These are phyloP conservation scores for Rhodotorula sphaerocarpa DNA, from an alignment of 768 basidiomycete species.

Conservation along the genomic window DNA sequence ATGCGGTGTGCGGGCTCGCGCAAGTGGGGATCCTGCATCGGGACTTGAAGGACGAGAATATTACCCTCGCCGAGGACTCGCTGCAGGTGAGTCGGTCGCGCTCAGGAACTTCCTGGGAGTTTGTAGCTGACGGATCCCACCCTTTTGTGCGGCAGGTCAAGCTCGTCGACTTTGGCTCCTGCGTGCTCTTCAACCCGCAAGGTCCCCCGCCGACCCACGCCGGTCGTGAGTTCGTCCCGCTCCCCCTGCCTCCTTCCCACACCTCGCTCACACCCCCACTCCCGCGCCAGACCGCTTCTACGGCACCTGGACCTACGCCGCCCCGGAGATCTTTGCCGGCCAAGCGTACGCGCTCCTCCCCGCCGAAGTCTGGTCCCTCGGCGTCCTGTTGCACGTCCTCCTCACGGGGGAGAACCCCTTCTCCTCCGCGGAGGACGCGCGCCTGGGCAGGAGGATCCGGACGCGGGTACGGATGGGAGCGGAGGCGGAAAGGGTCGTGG, in stretches of 20 bases:
- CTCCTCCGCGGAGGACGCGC: slow-evolving; percentile 9
- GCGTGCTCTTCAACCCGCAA: slow-evolving; percentile 59
- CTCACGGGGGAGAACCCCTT: slow-evolving; percentile 46
- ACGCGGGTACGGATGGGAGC: no score
- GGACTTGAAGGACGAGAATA: slow-evolving; percentile 48
- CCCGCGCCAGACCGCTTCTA: slow-evolving; percentile 39
- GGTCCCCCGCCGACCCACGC: slow-evolving; percentile 50
- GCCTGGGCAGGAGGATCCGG: background rate
- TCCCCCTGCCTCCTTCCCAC: background rate
- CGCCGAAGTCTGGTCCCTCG: slow-evolving; percentile 47
- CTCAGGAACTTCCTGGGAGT: no score
- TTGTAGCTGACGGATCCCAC: background rate
- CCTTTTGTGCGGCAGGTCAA: slow-evolving; percentile 58
- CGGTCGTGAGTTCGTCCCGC: slow-evolving; percentile 12
- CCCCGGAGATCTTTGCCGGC: slow-evolving; percentile 43
- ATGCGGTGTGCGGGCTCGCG: slow-evolving; percentile 67
- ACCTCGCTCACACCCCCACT: no score
- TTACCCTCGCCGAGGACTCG: slow-evolving; percentile 46
- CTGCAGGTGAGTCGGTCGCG: slow-evolving; percentile 5
- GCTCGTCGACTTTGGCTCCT: slow-evolving; percentile 89
- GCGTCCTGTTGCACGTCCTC: slow-evolving; percentile 46
- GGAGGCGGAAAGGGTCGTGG: no score
- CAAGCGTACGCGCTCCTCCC: slow-evolving; percentile 42
- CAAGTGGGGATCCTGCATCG: slow-evolving; percentile 42
- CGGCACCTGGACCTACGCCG: slow-evolving; percentile 31